Base-by-base conservation (phyloP, 768 basidiomycete species). In the Boletellus ananiceps region DNA sequence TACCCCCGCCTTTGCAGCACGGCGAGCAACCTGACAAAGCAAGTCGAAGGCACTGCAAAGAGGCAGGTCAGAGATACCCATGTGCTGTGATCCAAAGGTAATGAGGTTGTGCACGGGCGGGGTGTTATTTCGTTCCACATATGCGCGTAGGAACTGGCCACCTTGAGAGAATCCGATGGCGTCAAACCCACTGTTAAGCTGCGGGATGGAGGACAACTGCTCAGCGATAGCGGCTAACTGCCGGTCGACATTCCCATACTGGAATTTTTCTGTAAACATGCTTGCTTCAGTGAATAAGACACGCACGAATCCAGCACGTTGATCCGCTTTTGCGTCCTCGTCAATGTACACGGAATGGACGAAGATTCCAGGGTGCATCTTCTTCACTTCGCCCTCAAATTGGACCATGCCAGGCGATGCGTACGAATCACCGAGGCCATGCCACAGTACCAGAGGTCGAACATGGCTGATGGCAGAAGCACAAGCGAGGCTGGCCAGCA, bases 81-180 rank as follows among this genome's bases (percentile, higher is more conserved):
- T 88, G 60, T 92, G 89, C 52, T 89, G 89, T 16, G 87, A 83
- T 39, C 90, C 91, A 61, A 93, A 92, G 0, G 89, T 91, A 40
- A 93, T 80, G 54, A 93, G 78, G 64, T 92, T 93, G 64, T 83
- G 72, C 4, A 92, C 71, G 0, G 83, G 83, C 0, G 88, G 91
- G 3, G 66, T 61, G 62, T 91, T 91, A 64, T 83, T 83, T 19
- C 80, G 72, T 57, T 93, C 86, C 16, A 87, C 78, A 56, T 89
- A 93, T 27, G 84, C 89, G n/a, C 91, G 80, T 33, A 92, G 75
- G 65, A 93, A 93, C 61, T 91, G 91, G 5, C 90, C 90, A 16
- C 84, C 90, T 77, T 93, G 91, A 1, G 90, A 93, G 66, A 93
- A 84, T 1, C 91, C 91, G 44, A 93, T 82, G 14, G 86, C 91